Evolutionary conservation across 1,284 basidiomycete species (phyloP), one percentile per base, ranked within the genome.

Genomic region (Kalmanozyma brasiliensis): DNA sequence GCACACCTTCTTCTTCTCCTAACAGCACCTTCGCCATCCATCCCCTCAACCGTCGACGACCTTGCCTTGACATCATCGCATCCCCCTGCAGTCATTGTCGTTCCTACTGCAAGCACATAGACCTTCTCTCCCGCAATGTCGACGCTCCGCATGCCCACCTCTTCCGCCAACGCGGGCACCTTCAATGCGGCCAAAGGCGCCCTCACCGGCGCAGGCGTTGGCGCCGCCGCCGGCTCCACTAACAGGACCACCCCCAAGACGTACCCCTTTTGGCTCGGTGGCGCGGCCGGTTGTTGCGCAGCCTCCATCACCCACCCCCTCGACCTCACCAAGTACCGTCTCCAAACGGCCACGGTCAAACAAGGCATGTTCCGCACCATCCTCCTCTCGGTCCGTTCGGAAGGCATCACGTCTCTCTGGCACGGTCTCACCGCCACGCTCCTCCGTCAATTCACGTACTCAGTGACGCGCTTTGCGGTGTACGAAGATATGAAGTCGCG

Each of bases 321-420:
- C 30, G 82, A 83, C 45, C 61, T 82, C 8, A 64, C 71, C 65
- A 80, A 80, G 60, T 81, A 82, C 49, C 79, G 82, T n/a, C 78
- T 83, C 64, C 82, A 83, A 42, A 76, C 73, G 14, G 73, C 76
- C 22, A 75, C 73, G 11, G 52, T 72, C 40, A 71, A 71, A 48
- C 43, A 58, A 34, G 65, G 74, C 46, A 67, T 82, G 43, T 59
- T 73, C 33, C 40, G 49, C 23, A 80, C 80, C 38, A 66, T 76
- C 16, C 22, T 64, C 38, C 63, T 56, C 24, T 66, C 63, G 1
- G 55, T 62, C 13, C 53, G 43, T 13, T 49, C 11, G 45, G 73
- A 82, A 43, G 76, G 77, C 34, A 33, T 79, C 32, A 64, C 67
- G 17, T 65, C 66, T n/a, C 64, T 82, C 34, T 82, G 80, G 62